Evolutionary conservation across 208 protist species (phyloP).

Genomic region (Leishmania major): DNA sequence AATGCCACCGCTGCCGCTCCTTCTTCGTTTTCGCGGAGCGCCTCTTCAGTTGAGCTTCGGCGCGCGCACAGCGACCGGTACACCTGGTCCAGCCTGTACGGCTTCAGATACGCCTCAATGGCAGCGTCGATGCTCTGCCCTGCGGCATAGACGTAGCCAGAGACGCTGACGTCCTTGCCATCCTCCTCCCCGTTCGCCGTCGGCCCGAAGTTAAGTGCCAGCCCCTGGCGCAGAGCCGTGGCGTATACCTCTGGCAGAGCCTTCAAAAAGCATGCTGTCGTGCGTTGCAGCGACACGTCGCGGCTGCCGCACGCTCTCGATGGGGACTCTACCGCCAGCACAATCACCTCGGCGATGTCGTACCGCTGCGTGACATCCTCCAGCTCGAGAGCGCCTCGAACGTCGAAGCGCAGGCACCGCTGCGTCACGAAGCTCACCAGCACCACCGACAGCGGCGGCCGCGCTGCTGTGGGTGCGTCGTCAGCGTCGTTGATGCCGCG

Average conservation of each 20-base stretch:
- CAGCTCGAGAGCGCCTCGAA: slow-evolving; percentile 48
- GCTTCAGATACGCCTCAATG: slow-evolving; percentile 56
- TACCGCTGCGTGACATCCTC: slow-evolving; percentile 75
- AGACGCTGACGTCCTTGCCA: slow-evolving; percentile 52
- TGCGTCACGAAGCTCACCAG: slow-evolving; percentile 84
- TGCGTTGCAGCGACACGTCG: not conserved
- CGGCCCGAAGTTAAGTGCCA: slow-evolving; percentile 77
- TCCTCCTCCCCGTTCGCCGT: slow-evolving; percentile 79
- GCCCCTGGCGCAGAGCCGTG: slow-evolving; percentile 40
- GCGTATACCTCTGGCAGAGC: slow-evolving; percentile 49
- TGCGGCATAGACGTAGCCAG: slow-evolving; percentile 13
- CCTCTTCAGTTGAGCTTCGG: not conserved
- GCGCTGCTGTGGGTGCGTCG: not conserved
- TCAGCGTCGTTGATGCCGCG: not conserved
- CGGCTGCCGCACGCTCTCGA: not conserved
- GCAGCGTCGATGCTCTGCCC: slow-evolving; percentile 39
- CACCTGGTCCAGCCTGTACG: slow-evolving; percentile 56
- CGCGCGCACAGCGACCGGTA: slow-evolving; percentile 46
- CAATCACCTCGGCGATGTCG: slow-evolving; percentile 77
- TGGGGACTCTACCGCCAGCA: slow-evolving; percentile 27
- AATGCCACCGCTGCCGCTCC: not conserved
- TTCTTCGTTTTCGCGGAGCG: not conserved
- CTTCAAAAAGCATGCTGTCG: slow-evolving; percentile 14
- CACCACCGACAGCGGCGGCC: slow-evolving; percentile 32
- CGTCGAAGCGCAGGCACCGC: slow-evolving; percentile 28